Conservation (phyloP, 352 stramenopile species). For the Pythium myriotylum region DNA sequence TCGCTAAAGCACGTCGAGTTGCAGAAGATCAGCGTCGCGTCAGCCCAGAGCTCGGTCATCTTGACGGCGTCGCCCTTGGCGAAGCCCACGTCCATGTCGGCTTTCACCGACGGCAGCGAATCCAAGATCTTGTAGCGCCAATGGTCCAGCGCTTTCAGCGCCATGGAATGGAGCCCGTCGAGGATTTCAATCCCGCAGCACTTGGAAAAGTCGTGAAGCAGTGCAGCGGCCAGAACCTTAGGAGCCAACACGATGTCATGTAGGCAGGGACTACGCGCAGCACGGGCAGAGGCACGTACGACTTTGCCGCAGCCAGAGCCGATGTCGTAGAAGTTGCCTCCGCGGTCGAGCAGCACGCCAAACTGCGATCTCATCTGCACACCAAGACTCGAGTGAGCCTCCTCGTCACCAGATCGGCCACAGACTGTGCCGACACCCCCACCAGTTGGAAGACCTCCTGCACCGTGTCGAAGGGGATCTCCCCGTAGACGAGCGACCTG, state of each 20-base stretch:
- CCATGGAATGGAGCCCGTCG: constrained; percentile 60
- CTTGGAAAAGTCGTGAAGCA: constrained; percentile 70
- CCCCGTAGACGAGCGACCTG: constrained; percentile 65
- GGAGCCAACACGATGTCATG: neutral
- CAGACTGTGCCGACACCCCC: neutral
- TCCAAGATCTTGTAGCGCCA: constrained; percentile 74
- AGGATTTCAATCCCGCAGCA: constrained; percentile 70
- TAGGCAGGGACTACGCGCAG: neutral
- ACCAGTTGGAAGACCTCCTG: constrained; percentile 64
- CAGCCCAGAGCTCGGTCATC: constrained; percentile 46
- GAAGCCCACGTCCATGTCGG: constrained; percentile 58
- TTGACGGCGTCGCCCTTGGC: constrained; percentile 50
- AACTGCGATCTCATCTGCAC: constrained; percentile 60
- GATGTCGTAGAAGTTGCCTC: constrained; percentile 73
- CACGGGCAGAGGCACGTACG: constrained; percentile 26
- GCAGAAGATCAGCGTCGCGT: constrained; percentile 66
- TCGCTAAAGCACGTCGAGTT: constrained; percentile 76
- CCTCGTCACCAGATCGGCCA: neutral
- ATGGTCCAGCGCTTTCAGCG: constrained; percentile 61
- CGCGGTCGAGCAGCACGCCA: constrained; percentile 57
- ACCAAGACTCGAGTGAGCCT: neutral
- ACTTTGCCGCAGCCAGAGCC: constrained; percentile 76
- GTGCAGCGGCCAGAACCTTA: constrained; percentile 58
- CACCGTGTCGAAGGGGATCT: constrained; percentile 64
- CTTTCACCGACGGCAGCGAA: constrained; percentile 47